Percentiles rank a stretch among this genome's conserved stretches.
phyloP scores from a whole-genome alignment of 108 stramenopile genomes.

The Nitzschia sp. region DNA sequence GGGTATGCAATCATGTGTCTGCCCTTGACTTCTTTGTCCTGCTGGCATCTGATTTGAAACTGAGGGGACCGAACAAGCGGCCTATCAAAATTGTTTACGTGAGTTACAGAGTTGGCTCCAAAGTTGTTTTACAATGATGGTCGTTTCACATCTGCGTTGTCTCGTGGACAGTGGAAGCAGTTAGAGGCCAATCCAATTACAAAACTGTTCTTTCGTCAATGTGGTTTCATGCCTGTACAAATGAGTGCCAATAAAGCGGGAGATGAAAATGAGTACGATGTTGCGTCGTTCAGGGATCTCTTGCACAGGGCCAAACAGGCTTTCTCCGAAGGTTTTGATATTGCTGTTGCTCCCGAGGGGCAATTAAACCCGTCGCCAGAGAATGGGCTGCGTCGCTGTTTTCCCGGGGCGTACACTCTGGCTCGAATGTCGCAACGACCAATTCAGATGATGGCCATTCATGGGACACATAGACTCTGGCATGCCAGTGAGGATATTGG shows the following conservation, averaged over 20 bases:
- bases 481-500: conserved; percentile 70
- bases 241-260: conserved; percentile 81
- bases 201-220: conserved; percentile 66
- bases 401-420: conserved; percentile 70
- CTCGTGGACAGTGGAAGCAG: conserved; percentile 67
- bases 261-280: conserved; percentile 73
- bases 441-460: conserved; percentile 75
- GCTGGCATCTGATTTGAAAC: conserved; percentile 53
- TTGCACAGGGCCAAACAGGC: conserved; percentile 61
- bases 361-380: conserved; percentile 82
- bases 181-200: conserved; percentile 80
- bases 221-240: conserved; percentile 79
- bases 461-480: conserved; percentile 76
- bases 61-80: conserved; percentile 64
- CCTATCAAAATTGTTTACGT: conserved; percentile 82
- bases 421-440: conserved; percentile 66
- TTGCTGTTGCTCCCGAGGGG: conserved; percentile 82
- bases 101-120: conserved; percentile 9
- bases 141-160: not conserved
- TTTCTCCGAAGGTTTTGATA: conserved; percentile 79
- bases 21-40: conserved; percentile 82
- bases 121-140: not conserved
- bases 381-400: conserved; percentile 62
- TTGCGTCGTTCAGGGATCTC: conserved; percentile 60
- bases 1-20: conserved; percentile 86